Percentiles rank a stretch among this genome's conserved stretches.
Evolutionary conservation across 2,329 filamentous ascomycete species (phyloP).

Genomic region (Epichloe bromicola): DNA sequence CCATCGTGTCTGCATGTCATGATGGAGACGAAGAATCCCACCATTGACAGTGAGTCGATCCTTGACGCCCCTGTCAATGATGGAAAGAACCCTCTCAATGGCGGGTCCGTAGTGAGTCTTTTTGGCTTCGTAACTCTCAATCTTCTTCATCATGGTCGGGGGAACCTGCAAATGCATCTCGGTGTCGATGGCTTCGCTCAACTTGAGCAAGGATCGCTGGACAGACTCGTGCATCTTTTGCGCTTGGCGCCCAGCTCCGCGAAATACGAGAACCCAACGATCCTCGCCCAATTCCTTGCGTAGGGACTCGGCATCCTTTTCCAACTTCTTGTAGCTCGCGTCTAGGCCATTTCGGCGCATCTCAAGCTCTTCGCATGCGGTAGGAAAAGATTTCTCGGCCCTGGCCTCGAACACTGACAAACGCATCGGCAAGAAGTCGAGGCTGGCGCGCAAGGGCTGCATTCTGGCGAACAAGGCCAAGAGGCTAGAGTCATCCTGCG

Average conservation of each 20-base stretch:
- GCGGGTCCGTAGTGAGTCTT: slow-evolving; percentile 88
- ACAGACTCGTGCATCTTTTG: slow-evolving; percentile 96
- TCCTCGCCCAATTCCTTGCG: slow-evolving; percentile 88
- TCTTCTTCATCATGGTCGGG: slow-evolving; percentile 60
- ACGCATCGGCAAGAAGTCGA: slow-evolving; percentile 94
- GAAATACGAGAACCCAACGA: slow-evolving; percentile 89
- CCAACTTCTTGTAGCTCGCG: slow-evolving; percentile 73
- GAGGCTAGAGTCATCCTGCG: slow-evolving; percentile 75
- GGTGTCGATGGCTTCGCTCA: slow-evolving; percentile 66
- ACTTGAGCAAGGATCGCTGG: slow-evolving; percentile 69
- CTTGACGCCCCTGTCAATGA: slow-evolving; percentile 91
- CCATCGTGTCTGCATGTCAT: slow-evolving; percentile 77
- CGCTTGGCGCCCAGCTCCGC: slow-evolving; percentile 80
- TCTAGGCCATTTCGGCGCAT: slow-evolving; percentile 63
- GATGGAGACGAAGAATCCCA: slow-evolving; percentile 76
- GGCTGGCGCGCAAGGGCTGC: slow-evolving; percentile 81
- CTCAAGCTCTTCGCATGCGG: slow-evolving; percentile 79
- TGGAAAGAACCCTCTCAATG: slow-evolving; percentile 78
- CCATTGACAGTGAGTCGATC: slow-evolving; percentile 95
- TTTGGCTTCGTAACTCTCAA: slow-evolving; percentile 90
- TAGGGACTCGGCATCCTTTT: slow-evolving; percentile 79
- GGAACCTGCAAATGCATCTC: slow-evolving; percentile 62
- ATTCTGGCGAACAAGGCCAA: slow-evolving; percentile 87
- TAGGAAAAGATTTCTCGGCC: slow-evolving; percentile 70
- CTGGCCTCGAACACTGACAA: slow-evolving; percentile 73